These are phyloP conservation scores for Candida mesenterica DNA, from an alignment of 1,139 yeast species.

Conservation along the genomic window DNA sequence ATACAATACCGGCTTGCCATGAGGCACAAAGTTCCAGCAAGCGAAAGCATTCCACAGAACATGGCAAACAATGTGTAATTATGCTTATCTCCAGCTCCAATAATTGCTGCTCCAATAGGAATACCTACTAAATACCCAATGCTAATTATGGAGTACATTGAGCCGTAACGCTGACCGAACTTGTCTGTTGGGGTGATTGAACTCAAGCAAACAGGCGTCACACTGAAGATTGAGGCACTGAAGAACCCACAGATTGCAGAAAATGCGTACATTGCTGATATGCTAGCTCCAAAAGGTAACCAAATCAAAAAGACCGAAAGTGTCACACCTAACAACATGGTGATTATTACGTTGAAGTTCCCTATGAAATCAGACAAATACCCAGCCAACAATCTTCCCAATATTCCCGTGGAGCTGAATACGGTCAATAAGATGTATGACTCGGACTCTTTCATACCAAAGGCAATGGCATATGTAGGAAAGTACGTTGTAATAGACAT, in stretches of 20 bases:
- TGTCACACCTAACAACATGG: slow-evolving; percentile 32
- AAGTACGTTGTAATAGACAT: slow-evolving; percentile 47
- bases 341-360: slow-evolving; percentile 37
- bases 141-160: slow-evolving; percentile 39
- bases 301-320: slow-evolving; percentile 35
- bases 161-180: slow-evolving; percentile 44
- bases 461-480: slow-evolving; percentile 43
- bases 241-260: slow-evolving; percentile 36
- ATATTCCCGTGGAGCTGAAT: slow-evolving; percentile 39
- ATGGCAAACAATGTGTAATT: slow-evolving; percentile 36
- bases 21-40: slow-evolving; percentile 34
- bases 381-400: slow-evolving; percentile 42
- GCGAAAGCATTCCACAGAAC: slow-evolving; percentile 33
- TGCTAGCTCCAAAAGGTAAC: slow-evolving; percentile 39
- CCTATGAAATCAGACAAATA: slow-evolving; percentile 38
- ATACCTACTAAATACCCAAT: slow-evolving; percentile 41
- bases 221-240: slow-evolving; percentile 29
- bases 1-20: slow-evolving; percentile 28
- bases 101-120: slow-evolving; percentile 46
- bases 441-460: slow-evolving; percentile 36
- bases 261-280: slow-evolving; percentile 33
- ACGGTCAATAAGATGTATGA: slow-evolving; percentile 38
- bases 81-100: slow-evolving; percentile 30
- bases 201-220: slow-evolving; percentile 42
- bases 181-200: slow-evolving; percentile 37